phyloP scores from a whole-genome alignment of 345 rosid genomes.

The Physaria fendleri region DNA sequence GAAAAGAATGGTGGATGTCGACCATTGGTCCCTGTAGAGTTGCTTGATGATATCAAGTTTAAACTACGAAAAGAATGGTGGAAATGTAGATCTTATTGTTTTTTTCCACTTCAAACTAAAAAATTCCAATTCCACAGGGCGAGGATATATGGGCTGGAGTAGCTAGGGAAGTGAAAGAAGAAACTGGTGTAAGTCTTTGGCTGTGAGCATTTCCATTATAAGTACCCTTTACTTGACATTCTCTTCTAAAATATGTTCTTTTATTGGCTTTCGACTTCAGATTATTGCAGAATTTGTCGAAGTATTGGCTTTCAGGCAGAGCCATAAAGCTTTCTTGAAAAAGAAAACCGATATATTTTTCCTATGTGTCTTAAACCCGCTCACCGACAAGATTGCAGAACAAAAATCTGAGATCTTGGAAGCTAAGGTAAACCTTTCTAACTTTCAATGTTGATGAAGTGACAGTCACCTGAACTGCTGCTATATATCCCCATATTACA shows the following conservation, averaged over 20 bases:
- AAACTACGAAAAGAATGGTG: neutral
- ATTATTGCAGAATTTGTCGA: conserved; percentile 55
- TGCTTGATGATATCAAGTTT: neutral
- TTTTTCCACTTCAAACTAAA: neutral
- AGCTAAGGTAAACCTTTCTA: conserved; percentile 42
- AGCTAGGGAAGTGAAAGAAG: conserved; percentile 80
- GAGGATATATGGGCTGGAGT: conserved; percentile 65
- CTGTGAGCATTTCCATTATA: neutral
- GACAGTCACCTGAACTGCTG: neutral
- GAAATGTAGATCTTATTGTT: neutral
- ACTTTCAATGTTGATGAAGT: neutral
- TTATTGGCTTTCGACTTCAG: conserved; percentile 31
- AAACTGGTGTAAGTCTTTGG: conserved; percentile 58
- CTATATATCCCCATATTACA: conserved; percentile 20
- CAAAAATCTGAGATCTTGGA: conserved; percentile 56
- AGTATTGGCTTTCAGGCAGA: conserved; percentile 64
- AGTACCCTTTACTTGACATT: neutral
- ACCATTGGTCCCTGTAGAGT: neutral
- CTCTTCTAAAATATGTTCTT: conserved; percentile 5
- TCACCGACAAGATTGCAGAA: conserved; percentile 35
- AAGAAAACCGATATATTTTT: conserved; percentile 57
- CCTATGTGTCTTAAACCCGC: conserved; percentile 46
- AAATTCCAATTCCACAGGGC: conserved; percentile 38
- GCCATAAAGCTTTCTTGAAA: conserved; percentile 42
- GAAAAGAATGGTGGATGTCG: neutral